Evolutionary conservation across 441 rosid species (phyloP).

Genomic region (Adansonia madagascariensis): DNA sequence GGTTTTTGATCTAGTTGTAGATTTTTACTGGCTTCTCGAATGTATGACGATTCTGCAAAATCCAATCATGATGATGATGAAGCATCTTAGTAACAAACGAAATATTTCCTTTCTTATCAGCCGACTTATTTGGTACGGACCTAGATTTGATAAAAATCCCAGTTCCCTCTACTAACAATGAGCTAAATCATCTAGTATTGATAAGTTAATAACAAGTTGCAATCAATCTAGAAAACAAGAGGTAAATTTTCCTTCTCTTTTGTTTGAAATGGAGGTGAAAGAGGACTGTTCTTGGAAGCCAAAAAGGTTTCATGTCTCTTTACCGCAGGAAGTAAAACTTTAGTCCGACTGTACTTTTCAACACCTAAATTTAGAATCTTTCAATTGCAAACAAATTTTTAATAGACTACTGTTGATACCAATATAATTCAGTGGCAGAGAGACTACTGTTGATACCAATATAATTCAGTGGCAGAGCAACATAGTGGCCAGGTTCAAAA

Average conservation of each 20-base stretch:
- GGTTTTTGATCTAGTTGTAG: constrained; percentile 45
- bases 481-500: background rate
- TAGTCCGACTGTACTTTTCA: background rate
- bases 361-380: background rate
- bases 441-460: background rate
- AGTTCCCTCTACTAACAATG: background rate
- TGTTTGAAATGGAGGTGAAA: background rate
- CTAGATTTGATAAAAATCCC: constrained; percentile 7
- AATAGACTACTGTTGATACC: background rate
- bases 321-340: background rate
- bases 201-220: background rate
- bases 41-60: constrained; percentile 66
- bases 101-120: background rate
- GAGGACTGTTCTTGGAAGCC: background rate
- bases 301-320: background rate
- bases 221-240: background rate
- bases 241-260: background rate
- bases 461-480: background rate
- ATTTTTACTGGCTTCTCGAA: constrained; percentile 70
- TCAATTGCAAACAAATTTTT: background rate
- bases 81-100: background rate
- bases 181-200: background rate
- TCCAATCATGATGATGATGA: constrained; percentile 3
- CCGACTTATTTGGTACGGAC: background rate
- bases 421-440: background rate